phyloP scores from a whole-genome alignment of 352 stramenopile genomes.

The Sclerospora graminicola region DNA sequence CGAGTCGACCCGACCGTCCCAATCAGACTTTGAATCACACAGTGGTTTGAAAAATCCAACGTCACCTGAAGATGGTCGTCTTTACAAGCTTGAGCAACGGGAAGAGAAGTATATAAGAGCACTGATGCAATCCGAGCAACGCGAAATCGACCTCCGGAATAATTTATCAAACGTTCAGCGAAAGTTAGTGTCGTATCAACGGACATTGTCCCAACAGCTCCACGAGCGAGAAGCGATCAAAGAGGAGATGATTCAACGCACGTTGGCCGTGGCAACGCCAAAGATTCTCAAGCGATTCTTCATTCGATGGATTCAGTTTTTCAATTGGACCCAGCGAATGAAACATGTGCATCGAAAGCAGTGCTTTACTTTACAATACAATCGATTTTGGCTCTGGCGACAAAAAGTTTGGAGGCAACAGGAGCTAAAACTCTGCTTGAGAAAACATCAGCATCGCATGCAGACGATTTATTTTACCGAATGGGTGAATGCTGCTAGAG shows the following conservation, averaged over 20 bases:
- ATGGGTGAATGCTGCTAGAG: slow-evolving; percentile 46
- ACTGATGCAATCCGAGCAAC: slow-evolving; percentile 69
- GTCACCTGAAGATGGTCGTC: slow-evolving; percentile 10
- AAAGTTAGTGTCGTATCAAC: slow-evolving; percentile 37
- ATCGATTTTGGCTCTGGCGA: slow-evolving; percentile 59
- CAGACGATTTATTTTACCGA: slow-evolving; percentile 29
- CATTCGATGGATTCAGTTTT: slow-evolving; percentile 42
- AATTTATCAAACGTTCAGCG: slow-evolving; percentile 31
- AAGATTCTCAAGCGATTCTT: slow-evolving; percentile 54
- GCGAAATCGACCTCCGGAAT: slow-evolving; percentile 55
- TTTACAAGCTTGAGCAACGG: slow-evolving; percentile 48
- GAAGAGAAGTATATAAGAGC: slow-evolving; percentile 70
- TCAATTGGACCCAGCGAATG: slow-evolving; percentile 38
- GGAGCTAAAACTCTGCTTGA: slow-evolving; percentile 21
- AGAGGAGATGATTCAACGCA: slow-evolving; percentile 33
- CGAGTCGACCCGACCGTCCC: no score
- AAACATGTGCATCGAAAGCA: slow-evolving; percentile 33
- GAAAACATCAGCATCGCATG: slow-evolving; percentile 14
- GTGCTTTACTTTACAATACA: slow-evolving; percentile 41
- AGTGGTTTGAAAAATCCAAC: background rate
- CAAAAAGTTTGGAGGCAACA: slow-evolving; percentile 50
- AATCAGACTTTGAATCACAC: no score
- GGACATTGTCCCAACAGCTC: slow-evolving; percentile 26
- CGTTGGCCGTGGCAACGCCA: slow-evolving; percentile 29
- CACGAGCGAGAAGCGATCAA: slow-evolving; percentile 45